phyloP scores from a whole-genome alignment of 164 flowering plant species.

The Berberis thunbergii region DNA sequence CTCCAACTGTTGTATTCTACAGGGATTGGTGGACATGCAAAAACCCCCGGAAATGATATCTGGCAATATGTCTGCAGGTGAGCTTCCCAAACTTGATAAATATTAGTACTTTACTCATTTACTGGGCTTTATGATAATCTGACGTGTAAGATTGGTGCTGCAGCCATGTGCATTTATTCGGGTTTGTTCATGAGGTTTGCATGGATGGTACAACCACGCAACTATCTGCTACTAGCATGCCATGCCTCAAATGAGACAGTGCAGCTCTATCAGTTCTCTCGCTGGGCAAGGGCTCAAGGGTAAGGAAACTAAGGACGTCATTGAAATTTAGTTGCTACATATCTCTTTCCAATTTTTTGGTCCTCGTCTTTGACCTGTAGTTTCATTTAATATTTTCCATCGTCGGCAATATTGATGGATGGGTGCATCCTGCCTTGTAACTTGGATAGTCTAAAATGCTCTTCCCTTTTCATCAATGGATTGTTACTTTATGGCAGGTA shows the following conservation, averaged over 20 bases:
- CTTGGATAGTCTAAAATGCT: no score
- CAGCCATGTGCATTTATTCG: constrained; percentile 94
- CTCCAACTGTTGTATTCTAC: background rate
- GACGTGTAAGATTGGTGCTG: constrained; percentile 12
- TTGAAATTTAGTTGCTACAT: no score
- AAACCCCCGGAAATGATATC: constrained; percentile 96
- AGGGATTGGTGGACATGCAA: constrained; percentile 83
- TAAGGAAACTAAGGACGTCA: background rate
- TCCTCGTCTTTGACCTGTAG: no score
- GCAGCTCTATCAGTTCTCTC: constrained; percentile 83
- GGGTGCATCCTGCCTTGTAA: no score
- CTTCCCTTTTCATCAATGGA: no score
- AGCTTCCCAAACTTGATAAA: background rate
- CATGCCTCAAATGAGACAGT: constrained; percentile 94
- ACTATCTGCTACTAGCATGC: constrained; percentile 80
- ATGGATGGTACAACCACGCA: constrained; percentile 98
- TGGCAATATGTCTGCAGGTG: constrained; percentile 93
- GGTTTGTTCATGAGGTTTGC: constrained; percentile 94
- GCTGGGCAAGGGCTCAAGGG: constrained; percentile 54
- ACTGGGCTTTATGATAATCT: background rate
- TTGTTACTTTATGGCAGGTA: no score
- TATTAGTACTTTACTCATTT: background rate
- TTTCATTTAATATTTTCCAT: no score
- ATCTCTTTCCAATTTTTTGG: no score
- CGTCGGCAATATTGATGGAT: no score